phyloP scores from a whole-genome alignment of 2,329 filamentous ascomycete species.

The Rosellinia necatrix region DNA sequence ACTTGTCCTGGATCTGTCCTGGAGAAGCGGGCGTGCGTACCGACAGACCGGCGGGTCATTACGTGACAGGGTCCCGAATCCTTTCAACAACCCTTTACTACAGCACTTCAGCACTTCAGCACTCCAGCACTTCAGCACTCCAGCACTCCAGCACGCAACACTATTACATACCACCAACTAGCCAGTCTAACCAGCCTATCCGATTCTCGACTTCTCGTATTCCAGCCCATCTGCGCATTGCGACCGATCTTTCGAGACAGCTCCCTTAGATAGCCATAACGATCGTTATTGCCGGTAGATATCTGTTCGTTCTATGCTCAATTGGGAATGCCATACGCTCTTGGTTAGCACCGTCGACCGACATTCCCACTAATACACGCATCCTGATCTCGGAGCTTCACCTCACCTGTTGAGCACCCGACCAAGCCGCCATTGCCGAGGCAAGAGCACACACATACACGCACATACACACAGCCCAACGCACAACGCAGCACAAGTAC shows the following conservation, averaged over 20 bases:
- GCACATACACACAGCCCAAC: no score
- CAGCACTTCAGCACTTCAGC: no score
- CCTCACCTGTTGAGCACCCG: neutral
- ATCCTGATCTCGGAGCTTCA: slow-evolving; percentile 7
- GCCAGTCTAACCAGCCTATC: neutral
- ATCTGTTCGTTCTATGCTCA: neutral
- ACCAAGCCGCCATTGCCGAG: neutral
- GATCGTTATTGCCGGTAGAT: neutral
- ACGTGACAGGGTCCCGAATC: slow-evolving; percentile 30
- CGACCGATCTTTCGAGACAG: neutral
- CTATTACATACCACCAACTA: slow-evolving; percentile 19
- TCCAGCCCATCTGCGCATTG: slow-evolving; percentile 7
- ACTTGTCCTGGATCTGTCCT: no score
- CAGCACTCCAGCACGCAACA: slow-evolving; percentile 10
- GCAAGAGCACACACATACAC: no score
- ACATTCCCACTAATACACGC: slow-evolving; percentile 9
- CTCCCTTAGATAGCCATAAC: neutral
- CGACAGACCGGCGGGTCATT: slow-evolving; percentile 22
- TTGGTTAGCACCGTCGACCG: neutral
- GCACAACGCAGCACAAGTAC: neutral
- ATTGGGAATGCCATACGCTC: slow-evolving; percentile 8
- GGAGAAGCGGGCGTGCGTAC: slow-evolving; percentile 22
- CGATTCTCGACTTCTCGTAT: slow-evolving; percentile 4
- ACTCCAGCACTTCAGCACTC: no score
- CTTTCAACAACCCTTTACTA: slow-evolving; percentile 27